These are phyloP conservation scores for Eutrema yunnanense DNA, from an alignment of 345 rosid species.

Conservation along the genomic window DNA sequence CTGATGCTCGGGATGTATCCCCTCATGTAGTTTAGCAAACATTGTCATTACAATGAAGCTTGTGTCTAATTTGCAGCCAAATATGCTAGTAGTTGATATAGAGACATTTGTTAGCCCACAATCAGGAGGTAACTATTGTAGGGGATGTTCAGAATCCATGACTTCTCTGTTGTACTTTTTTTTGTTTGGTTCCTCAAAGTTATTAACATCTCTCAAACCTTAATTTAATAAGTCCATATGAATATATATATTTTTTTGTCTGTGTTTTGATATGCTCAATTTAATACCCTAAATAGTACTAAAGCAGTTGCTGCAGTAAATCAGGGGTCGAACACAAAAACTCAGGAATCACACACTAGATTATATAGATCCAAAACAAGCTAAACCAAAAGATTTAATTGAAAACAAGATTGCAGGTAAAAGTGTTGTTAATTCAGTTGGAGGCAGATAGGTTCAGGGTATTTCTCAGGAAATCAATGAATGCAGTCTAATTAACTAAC, in stretches of 20 bases:
- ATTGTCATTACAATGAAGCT: neutral
- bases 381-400: too few species aligned
- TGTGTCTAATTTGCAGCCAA: constrained; percentile 57
- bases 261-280: too few species aligned
- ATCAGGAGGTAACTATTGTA: constrained; percentile 39
- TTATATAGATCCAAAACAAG: too few species aligned
- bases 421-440: too few species aligned
- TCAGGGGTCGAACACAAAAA: too few species aligned
- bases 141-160: neutral
- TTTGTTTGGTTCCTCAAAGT: neutral
- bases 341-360: too few species aligned
- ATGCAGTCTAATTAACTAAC: too few species aligned
- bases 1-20: neutral
- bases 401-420: too few species aligned
- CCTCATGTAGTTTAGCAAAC: neutral
- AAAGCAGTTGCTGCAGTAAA: too few species aligned
- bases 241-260: neutral
- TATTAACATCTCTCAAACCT: neutral
- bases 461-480: too few species aligned
- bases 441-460: too few species aligned
- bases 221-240: neutral
- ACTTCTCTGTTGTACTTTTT: neutral
- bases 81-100: constrained; percentile 92
- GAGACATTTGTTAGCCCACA: constrained; percentile 65
- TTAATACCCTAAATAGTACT: too few species aligned